Evolutionary conservation across 2,329 filamentous ascomycete species (phyloP), one percentile per base, ranked within the genome.

Genomic region (Fusarium virguliforme): DNA sequence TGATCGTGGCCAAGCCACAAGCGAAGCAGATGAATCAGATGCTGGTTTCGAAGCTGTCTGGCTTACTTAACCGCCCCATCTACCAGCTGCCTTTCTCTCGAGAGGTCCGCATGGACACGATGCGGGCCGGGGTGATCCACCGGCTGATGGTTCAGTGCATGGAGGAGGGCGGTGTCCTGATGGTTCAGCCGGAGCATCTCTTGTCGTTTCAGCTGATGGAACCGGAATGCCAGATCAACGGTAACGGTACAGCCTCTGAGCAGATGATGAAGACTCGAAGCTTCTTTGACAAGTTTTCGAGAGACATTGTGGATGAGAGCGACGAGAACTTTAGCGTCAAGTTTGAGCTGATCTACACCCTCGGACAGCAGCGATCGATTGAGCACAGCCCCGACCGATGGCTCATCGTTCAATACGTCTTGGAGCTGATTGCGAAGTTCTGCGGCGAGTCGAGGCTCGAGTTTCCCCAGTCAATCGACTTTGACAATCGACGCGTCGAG

Each of bases 221-320:
- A 0, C 75, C 90, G 0, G 89, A 92, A 62, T 81, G 76, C 4
- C 72, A 83, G 0, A 72, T 86, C 1, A 72, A 71, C 0, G 72
- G 81, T 2, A 26, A 73, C 0, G 22, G 48, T 0, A 22, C 10
- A 0, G 56, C 82, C 4, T 84, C 83, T 0, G 51, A 64, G 1
- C 50, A 64, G 1, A 73, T 89, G 13, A 65, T 86, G 0, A 18
- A 75, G 1, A 83, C 78, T 0, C 85, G 88, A n/a, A 26, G 78
- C 0, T 86, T 83, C 67, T 79, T 91, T 1, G 77, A 86, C 32
- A 13, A 55, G 0, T 65, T 77, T 2, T 82, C 85, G 0, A 80
- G 88, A 0, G 89, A 91, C 65, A 83, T 92, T 2, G 81, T 92
- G 0, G 90, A 92, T 62, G 89, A 92, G 76, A 89, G 87, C 40